A percentile compares a stretch with the other conserved stretches of the same genome.
Evolutionary conservation across 192 early-diverging fungal species (phyloP).

Genomic region (Coemansia erecta): DNA sequence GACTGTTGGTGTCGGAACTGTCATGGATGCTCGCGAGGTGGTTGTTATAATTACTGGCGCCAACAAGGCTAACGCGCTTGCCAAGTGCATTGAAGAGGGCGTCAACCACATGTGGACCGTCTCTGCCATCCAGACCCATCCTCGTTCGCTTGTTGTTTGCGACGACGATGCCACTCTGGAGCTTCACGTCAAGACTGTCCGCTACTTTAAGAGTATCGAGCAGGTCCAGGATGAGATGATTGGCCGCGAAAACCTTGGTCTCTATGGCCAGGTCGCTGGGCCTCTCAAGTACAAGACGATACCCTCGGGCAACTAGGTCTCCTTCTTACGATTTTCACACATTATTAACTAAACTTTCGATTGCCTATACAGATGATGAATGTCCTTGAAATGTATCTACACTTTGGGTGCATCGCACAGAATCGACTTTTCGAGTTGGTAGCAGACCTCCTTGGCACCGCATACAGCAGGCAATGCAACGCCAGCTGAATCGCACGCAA

Average conservation of each 20-base stretch:
- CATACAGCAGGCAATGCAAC: slow-evolving; percentile 35
- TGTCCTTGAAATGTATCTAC: no score
- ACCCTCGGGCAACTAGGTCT: slow-evolving; percentile 40
- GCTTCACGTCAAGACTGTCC: slow-evolving; percentile 86
- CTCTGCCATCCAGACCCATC: slow-evolving; percentile 79
- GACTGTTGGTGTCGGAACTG: slow-evolving; percentile 85
- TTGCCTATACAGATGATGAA: no score
- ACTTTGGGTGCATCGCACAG: slow-evolving; percentile 26
- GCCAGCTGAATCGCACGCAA: slow-evolving; percentile 39
- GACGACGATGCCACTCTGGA: slow-evolving; percentile 87
- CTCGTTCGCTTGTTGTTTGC: slow-evolving; percentile 77
- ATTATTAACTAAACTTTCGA: no score
- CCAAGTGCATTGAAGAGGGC: slow-evolving; percentile 80
- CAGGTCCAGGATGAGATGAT: slow-evolving; percentile 75
- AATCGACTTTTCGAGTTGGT: slow-evolving; percentile 29
- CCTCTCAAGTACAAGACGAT: slow-evolving; percentile 48
- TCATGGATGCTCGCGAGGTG: slow-evolving; percentile 85
- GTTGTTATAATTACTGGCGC: slow-evolving; percentile 84
- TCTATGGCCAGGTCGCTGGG: slow-evolving; percentile 62
- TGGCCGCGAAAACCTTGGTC: slow-evolving; percentile 68
- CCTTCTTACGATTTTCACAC: background rate
- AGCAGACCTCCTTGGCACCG: slow-evolving; percentile 30
- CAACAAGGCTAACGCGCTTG: slow-evolving; percentile 77
- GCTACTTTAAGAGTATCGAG: slow-evolving; percentile 87
- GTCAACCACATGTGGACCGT: slow-evolving; percentile 93